phyloP scores from a whole-genome alignment of 2,329 filamentous ascomycete genomes.

The Ophiostoma tasmaniense region DNA sequence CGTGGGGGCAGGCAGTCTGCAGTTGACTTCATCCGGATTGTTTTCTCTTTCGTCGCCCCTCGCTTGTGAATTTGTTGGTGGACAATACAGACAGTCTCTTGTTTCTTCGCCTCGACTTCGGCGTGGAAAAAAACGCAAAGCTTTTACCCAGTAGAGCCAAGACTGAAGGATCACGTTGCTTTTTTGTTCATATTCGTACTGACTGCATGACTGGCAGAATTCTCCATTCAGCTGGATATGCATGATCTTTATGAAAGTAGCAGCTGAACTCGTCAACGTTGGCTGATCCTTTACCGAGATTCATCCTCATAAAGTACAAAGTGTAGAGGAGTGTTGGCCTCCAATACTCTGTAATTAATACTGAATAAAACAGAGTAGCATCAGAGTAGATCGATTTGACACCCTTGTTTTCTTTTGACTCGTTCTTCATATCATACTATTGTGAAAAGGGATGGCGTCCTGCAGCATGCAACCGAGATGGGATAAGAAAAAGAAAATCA shows the following conservation, averaged over 20 bases:
- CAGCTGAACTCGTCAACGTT: not conserved
- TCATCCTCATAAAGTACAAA: too few species aligned
- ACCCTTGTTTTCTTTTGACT: not conserved
- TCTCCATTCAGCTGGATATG: not conserved
- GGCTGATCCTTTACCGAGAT: not conserved
- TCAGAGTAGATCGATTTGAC: not conserved
- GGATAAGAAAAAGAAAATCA: not conserved
- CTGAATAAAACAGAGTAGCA: not conserved
- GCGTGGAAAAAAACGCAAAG: not conserved
- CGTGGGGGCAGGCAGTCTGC: not conserved
- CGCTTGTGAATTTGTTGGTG: not conserved
- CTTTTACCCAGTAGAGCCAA: too few species aligned
- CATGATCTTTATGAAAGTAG: not conserved
- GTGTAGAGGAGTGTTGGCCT: too few species aligned
- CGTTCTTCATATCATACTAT: not conserved
- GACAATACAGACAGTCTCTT: not conserved
- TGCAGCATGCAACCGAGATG: conserved; percentile 6
- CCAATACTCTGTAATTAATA: not conserved
- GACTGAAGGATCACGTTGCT: not conserved
- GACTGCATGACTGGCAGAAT: not conserved
- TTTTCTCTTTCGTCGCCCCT: not conserved
- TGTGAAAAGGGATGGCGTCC: not conserved
- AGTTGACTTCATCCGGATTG: not conserved
- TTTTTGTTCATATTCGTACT: not conserved
- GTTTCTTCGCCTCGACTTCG: not conserved